These are phyloP conservation scores for Rhizopogon salebrosus DNA, from an alignment of 768 basidiomycete genomes.

Conservation along the genomic window DNA sequence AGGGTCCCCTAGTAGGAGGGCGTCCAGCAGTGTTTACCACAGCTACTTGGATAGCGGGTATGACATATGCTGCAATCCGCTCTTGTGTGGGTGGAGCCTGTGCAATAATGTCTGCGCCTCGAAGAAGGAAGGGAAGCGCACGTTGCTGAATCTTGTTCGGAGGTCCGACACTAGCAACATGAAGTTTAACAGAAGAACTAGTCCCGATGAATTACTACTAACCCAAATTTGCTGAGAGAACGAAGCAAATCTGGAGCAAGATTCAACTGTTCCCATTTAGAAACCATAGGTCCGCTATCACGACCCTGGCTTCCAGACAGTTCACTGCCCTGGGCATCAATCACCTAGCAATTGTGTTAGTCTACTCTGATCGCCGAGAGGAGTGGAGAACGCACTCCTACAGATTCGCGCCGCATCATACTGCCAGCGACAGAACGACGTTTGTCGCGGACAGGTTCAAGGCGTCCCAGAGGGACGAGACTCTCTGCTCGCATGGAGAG, in stretches of 20 bases:
- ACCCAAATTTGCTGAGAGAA: constrained; percentile 93
- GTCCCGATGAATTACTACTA: constrained; percentile 24
- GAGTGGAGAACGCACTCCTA: constrained; percentile 47
- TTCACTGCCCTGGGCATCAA: constrained; percentile 52
- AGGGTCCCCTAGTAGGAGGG: constrained; percentile 62
- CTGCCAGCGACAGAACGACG: constrained; percentile 65
- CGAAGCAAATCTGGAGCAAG: constrained; percentile 83
- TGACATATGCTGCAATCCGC: constrained; percentile 94
- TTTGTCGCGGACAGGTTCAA: constrained; percentile 51
- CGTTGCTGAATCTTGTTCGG: constrained; percentile 99
- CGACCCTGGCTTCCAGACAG: constrained; percentile 52
- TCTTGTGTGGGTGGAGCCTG: constrained; percentile 99
- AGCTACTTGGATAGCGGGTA: constrained; percentile 83
- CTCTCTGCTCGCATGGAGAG: constrained; percentile 56
- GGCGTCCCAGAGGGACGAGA: constrained; percentile 30
- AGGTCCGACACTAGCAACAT: constrained; percentile 73
- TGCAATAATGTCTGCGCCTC: constrained; percentile 94
- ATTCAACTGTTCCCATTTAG: constrained; percentile 94
- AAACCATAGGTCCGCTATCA: constrained; percentile 74
- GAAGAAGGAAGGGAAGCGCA: constrained; percentile 90
- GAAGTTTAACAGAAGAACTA: neutral
- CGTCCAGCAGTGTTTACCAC: constrained; percentile 56
- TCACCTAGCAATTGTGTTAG: constrained; percentile 34
- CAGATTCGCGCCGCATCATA: constrained; percentile 69
- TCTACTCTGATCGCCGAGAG: constrained; percentile 7